phyloP scores from a whole-genome alignment of 257 asterid species.

The Solanum chilense region DNA sequence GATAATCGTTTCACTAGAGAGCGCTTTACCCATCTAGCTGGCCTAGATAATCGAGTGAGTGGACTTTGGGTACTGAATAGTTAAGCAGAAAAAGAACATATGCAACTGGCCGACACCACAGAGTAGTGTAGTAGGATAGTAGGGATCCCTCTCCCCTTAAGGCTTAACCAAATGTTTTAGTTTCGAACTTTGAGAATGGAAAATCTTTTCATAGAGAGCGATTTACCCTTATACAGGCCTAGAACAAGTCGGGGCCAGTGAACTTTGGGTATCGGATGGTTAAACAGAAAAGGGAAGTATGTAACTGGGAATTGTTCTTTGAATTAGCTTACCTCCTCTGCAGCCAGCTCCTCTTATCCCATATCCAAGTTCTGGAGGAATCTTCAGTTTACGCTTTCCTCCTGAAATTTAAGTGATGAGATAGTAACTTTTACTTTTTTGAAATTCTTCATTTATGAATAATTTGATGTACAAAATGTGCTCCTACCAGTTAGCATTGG shows the following conservation, averaged over 20 bases:
- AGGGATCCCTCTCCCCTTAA: background rate
- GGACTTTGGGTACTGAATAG: background rate
- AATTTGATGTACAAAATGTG: background rate
- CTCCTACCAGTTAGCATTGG: constrained; percentile 75
- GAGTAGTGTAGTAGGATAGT: background rate
- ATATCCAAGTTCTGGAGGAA: constrained; percentile 84
- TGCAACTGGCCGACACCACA: background rate
- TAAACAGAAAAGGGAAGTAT: background rate
- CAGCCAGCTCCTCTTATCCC: constrained; percentile 92
- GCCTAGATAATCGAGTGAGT: background rate
- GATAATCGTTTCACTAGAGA: background rate
- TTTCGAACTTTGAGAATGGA: background rate
- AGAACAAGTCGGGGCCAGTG: background rate
- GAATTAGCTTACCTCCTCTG: constrained; percentile 42
- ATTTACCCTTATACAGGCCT: background rate
- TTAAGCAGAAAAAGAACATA: background rate
- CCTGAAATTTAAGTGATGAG: constrained; percentile 22
- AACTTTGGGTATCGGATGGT: background rate
- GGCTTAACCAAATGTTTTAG: background rate
- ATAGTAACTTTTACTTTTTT: background rate
- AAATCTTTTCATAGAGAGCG: background rate
- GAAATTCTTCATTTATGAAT: background rate
- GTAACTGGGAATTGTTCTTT: background rate
- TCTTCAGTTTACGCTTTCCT: constrained; percentile 69
- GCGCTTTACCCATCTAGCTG: background rate